Conservation (phyloP, 352 stramenopile genomes). For the Globisporangium mamillatum region DNA sequence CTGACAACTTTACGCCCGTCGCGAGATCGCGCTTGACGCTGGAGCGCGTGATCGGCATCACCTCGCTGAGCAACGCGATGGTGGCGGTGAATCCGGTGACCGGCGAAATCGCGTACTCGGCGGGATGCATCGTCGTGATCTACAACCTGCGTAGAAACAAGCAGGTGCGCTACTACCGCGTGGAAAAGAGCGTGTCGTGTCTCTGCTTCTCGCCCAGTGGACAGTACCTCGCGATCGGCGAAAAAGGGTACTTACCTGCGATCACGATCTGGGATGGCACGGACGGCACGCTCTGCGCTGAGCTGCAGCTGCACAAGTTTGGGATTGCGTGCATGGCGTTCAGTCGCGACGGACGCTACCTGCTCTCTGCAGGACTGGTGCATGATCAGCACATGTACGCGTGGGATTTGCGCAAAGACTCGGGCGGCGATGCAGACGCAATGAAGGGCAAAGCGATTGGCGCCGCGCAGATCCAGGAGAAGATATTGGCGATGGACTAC, state of each 20-base stretch:
- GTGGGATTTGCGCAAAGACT: slow-evolving; percentile 53
- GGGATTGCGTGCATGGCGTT: slow-evolving; percentile 82
- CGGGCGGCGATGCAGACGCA: background rate
- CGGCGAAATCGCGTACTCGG: slow-evolving; percentile 82
- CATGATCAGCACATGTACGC: slow-evolving; percentile 81
- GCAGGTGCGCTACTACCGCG: slow-evolving; percentile 86
- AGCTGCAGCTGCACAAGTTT: slow-evolving; percentile 82
- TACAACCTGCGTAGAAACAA: slow-evolving; percentile 87
- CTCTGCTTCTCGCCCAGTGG: slow-evolving; percentile 82
- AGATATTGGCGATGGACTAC: slow-evolving; percentile 72
- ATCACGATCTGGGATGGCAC: slow-evolving; percentile 87
- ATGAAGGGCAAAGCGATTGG: slow-evolving; percentile 41
- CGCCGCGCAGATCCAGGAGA: slow-evolving; percentile 54
- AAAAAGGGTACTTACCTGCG: slow-evolving; percentile 78
- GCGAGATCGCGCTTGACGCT: slow-evolving; percentile 59
- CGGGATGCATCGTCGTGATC: slow-evolving; percentile 88
- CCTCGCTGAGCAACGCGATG: slow-evolving; percentile 69
- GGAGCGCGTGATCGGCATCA: slow-evolving; percentile 79
- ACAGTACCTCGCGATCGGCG: slow-evolving; percentile 84
- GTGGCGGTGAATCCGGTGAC: slow-evolving; percentile 73
- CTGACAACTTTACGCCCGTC: slow-evolving; percentile 6
- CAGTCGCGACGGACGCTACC: slow-evolving; percentile 49
- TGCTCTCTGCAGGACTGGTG: slow-evolving; percentile 75
- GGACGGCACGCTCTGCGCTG: slow-evolving; percentile 73
- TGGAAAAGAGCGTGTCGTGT: slow-evolving; percentile 81